Conservation (phyloP, 1,139 yeast species). For the Diutina sp. region DNA sequence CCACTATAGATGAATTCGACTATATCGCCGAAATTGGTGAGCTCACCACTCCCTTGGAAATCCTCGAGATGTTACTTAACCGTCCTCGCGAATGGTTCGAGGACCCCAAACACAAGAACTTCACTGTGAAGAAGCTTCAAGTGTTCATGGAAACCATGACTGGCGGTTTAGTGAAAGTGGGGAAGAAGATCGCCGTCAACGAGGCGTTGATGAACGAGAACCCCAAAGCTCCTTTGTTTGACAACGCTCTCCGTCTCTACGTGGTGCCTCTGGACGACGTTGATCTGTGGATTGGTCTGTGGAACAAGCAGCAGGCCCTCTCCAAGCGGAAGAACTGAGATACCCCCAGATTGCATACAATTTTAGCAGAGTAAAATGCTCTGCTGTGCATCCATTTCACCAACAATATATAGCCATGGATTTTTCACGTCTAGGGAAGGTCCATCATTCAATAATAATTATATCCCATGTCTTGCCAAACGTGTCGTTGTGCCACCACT, state of each 20-base stretch:
- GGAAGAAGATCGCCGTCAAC: slow-evolving; percentile 59
- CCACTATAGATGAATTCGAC: slow-evolving; percentile 78
- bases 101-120: slow-evolving; percentile 47
- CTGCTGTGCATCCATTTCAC: not conserved
- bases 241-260: slow-evolving; percentile 58
- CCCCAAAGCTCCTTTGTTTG: slow-evolving; percentile 70
- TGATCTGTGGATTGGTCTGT: slow-evolving; percentile 47
- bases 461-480: not conserved
- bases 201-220: slow-evolving; percentile 48
- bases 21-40: slow-evolving; percentile 66
- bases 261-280: slow-evolving; percentile 68
- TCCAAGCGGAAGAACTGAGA: not conserved
- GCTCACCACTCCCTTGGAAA: slow-evolving; percentile 46
- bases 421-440: not conserved
- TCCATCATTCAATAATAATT: not conserved
- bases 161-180: slow-evolving; percentile 82
- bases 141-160: slow-evolving; percentile 70
- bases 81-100: slow-evolving; percentile 66
- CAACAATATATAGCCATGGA: too few relatives aligned
- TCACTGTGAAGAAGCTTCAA: slow-evolving; percentile 46
- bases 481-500: not conserved
- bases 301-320: slow-evolving; percentile 58
- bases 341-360: too few relatives aligned
- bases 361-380: not conserved
- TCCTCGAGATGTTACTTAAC: slow-evolving; percentile 42